phyloP scores from a whole-genome alignment of 345 rosid species.

The Lumnitzera racemosa region DNA sequence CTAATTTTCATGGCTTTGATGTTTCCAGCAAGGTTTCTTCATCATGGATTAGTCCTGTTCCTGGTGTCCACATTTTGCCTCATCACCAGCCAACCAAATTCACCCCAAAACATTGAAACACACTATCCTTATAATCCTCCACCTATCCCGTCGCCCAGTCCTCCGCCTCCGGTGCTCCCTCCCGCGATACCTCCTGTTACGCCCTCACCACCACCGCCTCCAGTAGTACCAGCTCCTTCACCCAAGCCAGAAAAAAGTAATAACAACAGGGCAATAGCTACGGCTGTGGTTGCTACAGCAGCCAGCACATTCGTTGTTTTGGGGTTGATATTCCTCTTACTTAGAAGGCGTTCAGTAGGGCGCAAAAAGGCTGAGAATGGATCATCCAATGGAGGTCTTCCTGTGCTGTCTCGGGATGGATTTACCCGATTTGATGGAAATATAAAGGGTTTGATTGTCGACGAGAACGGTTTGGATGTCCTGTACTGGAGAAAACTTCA shows the following conservation, averaged over 20 bases:
- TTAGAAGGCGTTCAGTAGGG: slow-evolving; percentile 23
- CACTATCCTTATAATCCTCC: slow-evolving; percentile 33
- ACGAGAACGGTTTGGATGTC: slow-evolving; percentile 78
- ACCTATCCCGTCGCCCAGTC: slow-evolving; percentile 16
- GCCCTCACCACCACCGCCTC: slow-evolving; percentile 4
- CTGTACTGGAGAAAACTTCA: slow-evolving; percentile 70
- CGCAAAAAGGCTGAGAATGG: slow-evolving; percentile 29
- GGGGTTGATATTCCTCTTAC: slow-evolving; percentile 36
- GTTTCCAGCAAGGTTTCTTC: slow-evolving; percentile 25
- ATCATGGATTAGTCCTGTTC: slow-evolving; percentile 6
- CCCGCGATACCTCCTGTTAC: neutral
- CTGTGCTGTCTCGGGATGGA: slow-evolving; percentile 12
- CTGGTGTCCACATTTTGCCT: slow-evolving; percentile 10
- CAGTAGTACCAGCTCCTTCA: neutral
- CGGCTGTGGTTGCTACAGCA: slow-evolving; percentile 61
- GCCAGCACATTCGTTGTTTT: slow-evolving; percentile 49
- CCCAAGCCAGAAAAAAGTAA: slow-evolving; percentile 9
- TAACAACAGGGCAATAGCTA: slow-evolving; percentile 21
- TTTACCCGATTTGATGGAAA: slow-evolving; percentile 38
- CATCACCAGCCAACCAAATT: slow-evolving; percentile 24
- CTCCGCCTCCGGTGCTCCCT: slow-evolving; percentile 10
- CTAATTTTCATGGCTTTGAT: slow-evolving; percentile 3
- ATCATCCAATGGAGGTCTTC: slow-evolving; percentile 2
- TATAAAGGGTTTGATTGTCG: slow-evolving; percentile 52
- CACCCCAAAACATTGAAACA: slow-evolving; percentile 57